phyloP scores from a whole-genome alignment of 371 early-diverging fungal genomes.

The Circinella umbellata region DNA sequence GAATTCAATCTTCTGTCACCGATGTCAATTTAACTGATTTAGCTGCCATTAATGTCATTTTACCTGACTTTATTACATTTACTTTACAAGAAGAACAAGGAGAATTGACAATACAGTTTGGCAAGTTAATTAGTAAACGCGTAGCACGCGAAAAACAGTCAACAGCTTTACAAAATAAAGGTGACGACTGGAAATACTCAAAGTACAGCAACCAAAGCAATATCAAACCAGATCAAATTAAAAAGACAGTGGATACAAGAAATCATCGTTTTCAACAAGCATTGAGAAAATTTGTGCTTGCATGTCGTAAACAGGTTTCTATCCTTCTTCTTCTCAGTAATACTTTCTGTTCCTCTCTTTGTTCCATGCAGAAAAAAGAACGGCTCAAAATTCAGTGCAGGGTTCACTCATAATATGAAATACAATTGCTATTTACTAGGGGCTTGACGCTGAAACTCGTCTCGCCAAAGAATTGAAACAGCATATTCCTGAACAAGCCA shows the following conservation, averaged over 20 bases:
- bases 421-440: slow-evolving; percentile 1
- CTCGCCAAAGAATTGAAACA: background rate
- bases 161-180: slow-evolving; percentile 19
- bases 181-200: slow-evolving; percentile 22
- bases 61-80: slow-evolving; percentile 39
- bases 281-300: slow-evolving; percentile 21
- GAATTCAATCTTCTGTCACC: slow-evolving; percentile 30
- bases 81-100: slow-evolving; percentile 5
- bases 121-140: slow-evolving; percentile 26
- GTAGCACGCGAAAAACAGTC: slow-evolving; percentile 23
- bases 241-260: slow-evolving; percentile 32
- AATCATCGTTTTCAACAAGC: slow-evolving; percentile 33
- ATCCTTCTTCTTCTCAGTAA: background rate
- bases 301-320: slow-evolving; percentile 33
- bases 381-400: too few species aligned
- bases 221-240: slow-evolving; percentile 36
- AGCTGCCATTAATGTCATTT: slow-evolving; percentile 39
- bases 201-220: background rate
- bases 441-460: slow-evolving; percentile 1
- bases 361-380: slow-evolving; percentile 10
- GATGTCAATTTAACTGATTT: slow-evolving; percentile 34
- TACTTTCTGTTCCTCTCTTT: background rate
- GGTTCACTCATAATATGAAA: too few species aligned
- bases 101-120: slow-evolving; percentile 27
- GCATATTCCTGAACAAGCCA: background rate